These are phyloP conservation scores for Aureobasidium leucospermi DNA, from an alignment of 2,329 filamentous ascomycete genomes.

Conservation along the genomic window DNA sequence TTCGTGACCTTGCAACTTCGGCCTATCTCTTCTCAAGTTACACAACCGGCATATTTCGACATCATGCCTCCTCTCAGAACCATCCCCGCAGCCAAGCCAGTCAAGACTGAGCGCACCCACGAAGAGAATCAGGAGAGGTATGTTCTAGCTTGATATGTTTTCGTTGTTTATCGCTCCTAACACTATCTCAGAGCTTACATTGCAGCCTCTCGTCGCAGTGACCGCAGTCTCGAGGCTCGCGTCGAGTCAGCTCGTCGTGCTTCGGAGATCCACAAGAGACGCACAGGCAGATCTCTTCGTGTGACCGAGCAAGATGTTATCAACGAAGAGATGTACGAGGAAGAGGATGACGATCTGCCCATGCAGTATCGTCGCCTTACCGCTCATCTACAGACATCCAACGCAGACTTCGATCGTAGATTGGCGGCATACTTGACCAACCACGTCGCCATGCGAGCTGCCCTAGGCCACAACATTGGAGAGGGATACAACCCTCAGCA, in stretches of 20 bases:
- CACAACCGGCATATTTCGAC: not conserved
- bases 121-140: slow-evolving; percentile 73
- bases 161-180: not conserved
- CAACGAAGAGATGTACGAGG: slow-evolving; percentile 94
- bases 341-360: slow-evolving; percentile 76
- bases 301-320: slow-evolving; percentile 81
- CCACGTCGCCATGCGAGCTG: slow-evolving; percentile 50
- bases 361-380: slow-evolving; percentile 58
- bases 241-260: slow-evolving; percentile 81
- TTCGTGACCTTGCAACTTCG: not conserved
- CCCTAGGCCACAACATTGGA: slow-evolving; percentile 38
- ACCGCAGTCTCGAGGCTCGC: slow-evolving; percentile 79
- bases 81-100: slow-evolving; percentile 36
- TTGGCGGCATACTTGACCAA: slow-evolving; percentile 53
- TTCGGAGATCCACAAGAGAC: slow-evolving; percentile 83
- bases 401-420: slow-evolving; percentile 54
- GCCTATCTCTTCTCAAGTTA: not conserved
- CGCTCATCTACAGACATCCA: slow-evolving; percentile 54
- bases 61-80: slow-evolving; percentile 27
- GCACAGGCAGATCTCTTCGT: slow-evolving; percentile 73
- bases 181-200: slow-evolving; percentile 66
- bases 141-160: slow-evolving; percentile 17
- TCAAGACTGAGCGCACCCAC: slow-evolving; percentile 66
- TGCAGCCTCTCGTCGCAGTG: slow-evolving; percentile 77
- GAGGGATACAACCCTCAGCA: slow-evolving; percentile 33